These are phyloP conservation scores for Solanum appendiculatum DNA, from an alignment of 257 asterid genomes.

Conservation along the genomic window DNA sequence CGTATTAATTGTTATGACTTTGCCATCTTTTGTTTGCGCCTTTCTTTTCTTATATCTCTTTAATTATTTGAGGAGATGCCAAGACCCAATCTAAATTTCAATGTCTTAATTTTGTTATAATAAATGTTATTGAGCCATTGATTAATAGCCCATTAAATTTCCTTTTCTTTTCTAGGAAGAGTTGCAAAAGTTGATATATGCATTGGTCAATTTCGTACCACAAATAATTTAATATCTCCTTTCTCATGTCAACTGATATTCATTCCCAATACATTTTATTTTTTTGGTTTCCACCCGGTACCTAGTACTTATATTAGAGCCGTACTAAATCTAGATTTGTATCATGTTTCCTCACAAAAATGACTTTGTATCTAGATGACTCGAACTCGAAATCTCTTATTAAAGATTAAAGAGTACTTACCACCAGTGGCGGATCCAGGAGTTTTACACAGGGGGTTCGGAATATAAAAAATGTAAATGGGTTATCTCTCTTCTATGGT, in stretches of 20 bases:
- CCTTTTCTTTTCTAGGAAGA: not conserved
- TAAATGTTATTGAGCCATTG: not conserved
- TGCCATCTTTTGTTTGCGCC: not conserved
- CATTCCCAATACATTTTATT: not conserved
- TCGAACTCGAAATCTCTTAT: no score
- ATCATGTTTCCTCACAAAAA: no score
- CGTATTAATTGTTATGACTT: not conserved
- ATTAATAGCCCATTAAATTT: not conserved
- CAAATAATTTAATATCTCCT: not conserved
- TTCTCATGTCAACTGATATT: not conserved
- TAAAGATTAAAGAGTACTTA: no score
- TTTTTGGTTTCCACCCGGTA: rapidly evolving
- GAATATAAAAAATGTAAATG: no score
- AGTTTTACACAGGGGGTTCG: no score
- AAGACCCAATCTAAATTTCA: not conserved
- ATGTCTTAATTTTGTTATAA: not conserved
- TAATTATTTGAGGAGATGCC: not conserved
- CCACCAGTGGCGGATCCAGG: no score
- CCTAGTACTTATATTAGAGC: rapidly evolving
- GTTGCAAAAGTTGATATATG: not conserved
- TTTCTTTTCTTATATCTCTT: not conserved
- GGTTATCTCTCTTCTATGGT: no score
- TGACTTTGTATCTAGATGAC: no score
- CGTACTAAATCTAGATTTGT: rapidly evolving
- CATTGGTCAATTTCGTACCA: not conserved